phyloP scores from a whole-genome alignment of 768 basidiomycete genomes.

The Rhizopogon salebrosus region DNA sequence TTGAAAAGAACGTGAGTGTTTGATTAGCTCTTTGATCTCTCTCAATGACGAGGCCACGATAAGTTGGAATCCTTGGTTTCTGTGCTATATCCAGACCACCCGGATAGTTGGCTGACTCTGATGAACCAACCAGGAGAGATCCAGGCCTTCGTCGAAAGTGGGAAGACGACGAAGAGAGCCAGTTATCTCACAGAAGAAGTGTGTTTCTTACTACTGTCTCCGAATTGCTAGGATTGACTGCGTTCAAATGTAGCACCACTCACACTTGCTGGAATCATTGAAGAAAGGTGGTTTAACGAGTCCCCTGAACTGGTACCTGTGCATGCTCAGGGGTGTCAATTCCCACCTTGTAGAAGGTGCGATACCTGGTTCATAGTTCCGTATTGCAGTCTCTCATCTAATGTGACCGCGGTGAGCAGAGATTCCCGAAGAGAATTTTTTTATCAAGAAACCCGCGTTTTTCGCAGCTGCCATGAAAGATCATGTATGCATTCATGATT shows the following conservation, averaged over 20 bases:
- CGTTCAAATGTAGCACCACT: slow-evolving; percentile 17
- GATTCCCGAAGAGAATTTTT: slow-evolving; percentile 18
- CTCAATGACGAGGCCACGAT: background rate
- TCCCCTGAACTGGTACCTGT: slow-evolving; percentile 35
- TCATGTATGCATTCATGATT: slow-evolving; percentile 24
- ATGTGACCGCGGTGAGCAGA: slow-evolving; percentile 5
- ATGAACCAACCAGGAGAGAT: slow-evolving; percentile 30
- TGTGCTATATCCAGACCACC: slow-evolving; percentile 29
- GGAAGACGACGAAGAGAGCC: slow-evolving; percentile 15
- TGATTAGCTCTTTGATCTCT: background rate
- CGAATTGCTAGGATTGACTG: slow-evolving; percentile 1
- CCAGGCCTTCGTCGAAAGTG: slow-evolving; percentile 25
- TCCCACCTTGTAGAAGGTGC: slow-evolving; percentile 23
- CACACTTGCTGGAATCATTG: slow-evolving; percentile 23
- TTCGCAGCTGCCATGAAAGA: slow-evolving; percentile 32
- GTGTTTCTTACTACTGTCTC: background rate
- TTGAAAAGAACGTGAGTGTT: slow-evolving; percentile 30
- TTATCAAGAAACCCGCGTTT: slow-evolving; percentile 32
- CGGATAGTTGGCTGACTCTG: slow-evolving; percentile 29
- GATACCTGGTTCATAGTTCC: background rate
- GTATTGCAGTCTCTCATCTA: background rate
- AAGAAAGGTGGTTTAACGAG: slow-evolving; percentile 26
- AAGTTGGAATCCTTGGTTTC: slow-evolving; percentile 37
- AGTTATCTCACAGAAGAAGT: slow-evolving; percentile 32
- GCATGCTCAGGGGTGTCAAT: slow-evolving; percentile 23